Percentiles rank a stretch among this genome's conserved stretches.
Conservation (phyloP, 257 asterid genomes). For the Ligustrum vulgare region DNA sequence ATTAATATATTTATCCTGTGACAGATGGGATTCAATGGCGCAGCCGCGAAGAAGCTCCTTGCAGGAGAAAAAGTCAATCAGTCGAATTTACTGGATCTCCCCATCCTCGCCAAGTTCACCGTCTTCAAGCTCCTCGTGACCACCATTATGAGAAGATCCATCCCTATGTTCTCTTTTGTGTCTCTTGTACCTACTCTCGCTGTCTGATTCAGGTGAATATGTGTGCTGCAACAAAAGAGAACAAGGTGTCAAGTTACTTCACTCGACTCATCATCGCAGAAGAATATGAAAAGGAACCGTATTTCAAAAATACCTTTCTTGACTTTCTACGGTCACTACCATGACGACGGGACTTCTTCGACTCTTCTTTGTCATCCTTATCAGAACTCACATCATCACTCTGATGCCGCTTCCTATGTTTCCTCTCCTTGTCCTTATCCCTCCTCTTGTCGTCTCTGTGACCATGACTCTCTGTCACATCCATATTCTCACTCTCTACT, state of each 20-base stretch:
- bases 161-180: conserved; percentile 73
- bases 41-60: neutral
- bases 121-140: conserved; percentile 92
- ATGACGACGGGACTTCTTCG: conserved; percentile 77
- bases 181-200: conserved; percentile 78
- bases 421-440: conserved; percentile 83
- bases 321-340: conserved; percentile 92
- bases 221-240: conserved; percentile 57
- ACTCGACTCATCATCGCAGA: neutral
- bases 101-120: conserved; percentile 99
- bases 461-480: conserved; percentile 48
- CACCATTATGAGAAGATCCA: conserved; percentile 61
- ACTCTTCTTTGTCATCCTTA: conserved; percentile 82
- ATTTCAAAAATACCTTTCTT: conserved; percentile 62
- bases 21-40: neutral
- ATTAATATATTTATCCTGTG: neutral
- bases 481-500: conserved; percentile 54
- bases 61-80: neutral
- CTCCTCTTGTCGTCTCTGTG: conserved; percentile 76
- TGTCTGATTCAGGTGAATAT: conserved; percentile 85
- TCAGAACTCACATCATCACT: conserved; percentile 82
- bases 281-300: neutral
- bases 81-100: conserved; percentile 63
- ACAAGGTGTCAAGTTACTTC: conserved; percentile 9
- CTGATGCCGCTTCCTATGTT: conserved; percentile 87